Evolutionary conservation across 2,329 filamentous ascomycete species (phyloP).

Genomic region (Gaeumannomyces tritici): DNA sequence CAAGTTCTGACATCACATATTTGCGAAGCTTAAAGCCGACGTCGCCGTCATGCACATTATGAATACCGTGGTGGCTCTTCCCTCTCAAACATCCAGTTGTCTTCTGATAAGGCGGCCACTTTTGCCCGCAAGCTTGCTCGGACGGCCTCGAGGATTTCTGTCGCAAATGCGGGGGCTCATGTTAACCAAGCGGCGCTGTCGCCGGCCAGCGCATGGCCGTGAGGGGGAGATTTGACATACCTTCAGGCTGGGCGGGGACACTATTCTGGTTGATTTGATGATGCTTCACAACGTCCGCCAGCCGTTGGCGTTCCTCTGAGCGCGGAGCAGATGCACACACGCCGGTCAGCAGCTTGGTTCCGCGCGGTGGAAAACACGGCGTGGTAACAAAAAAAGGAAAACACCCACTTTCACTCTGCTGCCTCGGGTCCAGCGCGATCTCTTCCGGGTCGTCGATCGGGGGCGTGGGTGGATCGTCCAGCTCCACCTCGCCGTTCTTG

Average conservation of each 20-base stretch:
- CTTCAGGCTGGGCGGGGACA: constrained; percentile 54
- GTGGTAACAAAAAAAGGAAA: too few relatives aligned
- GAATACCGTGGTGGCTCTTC: constrained; percentile 41
- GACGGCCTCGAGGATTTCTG: constrained; percentile 62
- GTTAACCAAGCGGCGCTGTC: neutral
- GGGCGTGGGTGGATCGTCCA: constrained; percentile 46
- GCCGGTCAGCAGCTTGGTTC: neutral
- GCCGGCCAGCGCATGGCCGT: too few relatives aligned
- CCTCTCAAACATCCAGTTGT: constrained; percentile 85
- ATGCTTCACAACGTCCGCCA: constrained; percentile 52
- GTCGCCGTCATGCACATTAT: constrained; percentile 10
- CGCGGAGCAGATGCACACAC: neutral
- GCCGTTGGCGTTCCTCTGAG: constrained; percentile 47
- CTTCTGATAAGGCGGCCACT: constrained; percentile 64
- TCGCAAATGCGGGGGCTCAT: neutral
- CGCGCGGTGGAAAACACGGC: neutral
- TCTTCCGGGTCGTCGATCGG: constrained; percentile 45
- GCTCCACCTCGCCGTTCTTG: constrained; percentile 51
- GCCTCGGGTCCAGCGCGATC: constrained; percentile 45
- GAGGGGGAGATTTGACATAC: constrained; percentile 27
- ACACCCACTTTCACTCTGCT: constrained; percentile 44
- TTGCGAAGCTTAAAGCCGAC: neutral
- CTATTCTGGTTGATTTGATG: constrained; percentile 46
- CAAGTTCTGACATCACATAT: neutral
- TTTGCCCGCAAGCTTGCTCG: constrained; percentile 62